Evolutionary conservation across 2,329 filamentous ascomycete genomes (phyloP).

Genomic region (Fusarium miscanthi): DNA sequence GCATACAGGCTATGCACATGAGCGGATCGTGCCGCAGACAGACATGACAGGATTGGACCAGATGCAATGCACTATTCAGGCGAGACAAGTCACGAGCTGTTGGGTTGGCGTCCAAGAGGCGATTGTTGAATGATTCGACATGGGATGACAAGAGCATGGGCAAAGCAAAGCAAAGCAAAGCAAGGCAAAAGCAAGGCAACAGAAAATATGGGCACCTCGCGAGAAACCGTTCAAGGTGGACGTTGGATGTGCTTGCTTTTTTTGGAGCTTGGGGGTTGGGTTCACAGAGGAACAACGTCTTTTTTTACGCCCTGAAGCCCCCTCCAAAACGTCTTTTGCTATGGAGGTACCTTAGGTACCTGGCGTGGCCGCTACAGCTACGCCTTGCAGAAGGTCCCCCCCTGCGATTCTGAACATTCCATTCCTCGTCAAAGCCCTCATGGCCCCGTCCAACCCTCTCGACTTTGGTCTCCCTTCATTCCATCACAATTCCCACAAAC

Average conservation of each 20-base stretch:
- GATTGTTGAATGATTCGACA: neutral
- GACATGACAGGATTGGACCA: neutral
- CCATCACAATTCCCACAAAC: slow-evolving; percentile 40
- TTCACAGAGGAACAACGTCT: slow-evolving; percentile 4
- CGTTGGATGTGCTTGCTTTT: slow-evolving; percentile 5
- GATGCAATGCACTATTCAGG: slow-evolving; percentile 24
- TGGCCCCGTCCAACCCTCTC: slow-evolving; percentile 30
- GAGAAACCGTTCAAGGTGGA: neutral
- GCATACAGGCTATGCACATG: slow-evolving; percentile 23
- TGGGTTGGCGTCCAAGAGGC: neutral
- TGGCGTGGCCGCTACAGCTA: neutral
- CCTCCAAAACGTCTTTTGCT: slow-evolving; percentile 22
- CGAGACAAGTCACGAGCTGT: slow-evolving; percentile 14
- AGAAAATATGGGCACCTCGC: neutral
- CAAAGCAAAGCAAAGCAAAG: too few species aligned
- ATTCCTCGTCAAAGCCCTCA: slow-evolving; percentile 22
- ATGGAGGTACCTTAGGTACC: neutral
- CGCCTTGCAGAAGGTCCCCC: slow-evolving; percentile 36
- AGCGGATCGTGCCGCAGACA: slow-evolving; percentile 26
- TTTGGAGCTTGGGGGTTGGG: neutral
- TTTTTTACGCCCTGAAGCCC: slow-evolving; percentile 8
- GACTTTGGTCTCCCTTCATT: slow-evolving; percentile 44
- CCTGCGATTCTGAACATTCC: slow-evolving; percentile 39
- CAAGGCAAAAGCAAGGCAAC: neutral
- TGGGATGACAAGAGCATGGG: slow-evolving; percentile 9